These are phyloP conservation scores for Globomyces sp. DNA, from an alignment of 371 early-diverging fungal species.

Conservation along the genomic window DNA sequence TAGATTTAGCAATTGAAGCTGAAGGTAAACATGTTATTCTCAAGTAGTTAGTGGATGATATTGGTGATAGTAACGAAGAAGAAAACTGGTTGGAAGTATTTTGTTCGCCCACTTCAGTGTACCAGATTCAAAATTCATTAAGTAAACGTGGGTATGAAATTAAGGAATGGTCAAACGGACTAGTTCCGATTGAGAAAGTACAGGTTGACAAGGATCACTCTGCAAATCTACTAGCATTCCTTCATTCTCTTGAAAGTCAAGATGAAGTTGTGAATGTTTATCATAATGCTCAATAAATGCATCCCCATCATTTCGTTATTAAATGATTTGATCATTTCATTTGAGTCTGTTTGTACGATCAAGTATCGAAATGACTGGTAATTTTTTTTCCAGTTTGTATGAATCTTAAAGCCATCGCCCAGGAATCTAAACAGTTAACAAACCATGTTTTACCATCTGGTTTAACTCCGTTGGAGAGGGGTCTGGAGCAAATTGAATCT, in stretches of 20 bases:
- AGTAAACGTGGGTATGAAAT: conserved; percentile 28
- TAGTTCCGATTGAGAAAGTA: conserved; percentile 21
- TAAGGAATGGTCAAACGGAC: conserved; percentile 30
- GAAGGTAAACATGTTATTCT: no score
- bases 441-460: conserved; percentile 58
- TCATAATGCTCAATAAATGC: conserved; percentile 28
- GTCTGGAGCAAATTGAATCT: conserved; percentile 72
- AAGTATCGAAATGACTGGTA: no score
- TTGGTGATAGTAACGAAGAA: conserved; percentile 30
- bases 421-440: conserved; percentile 58
- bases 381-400: not conserved
- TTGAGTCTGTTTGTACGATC: not conserved
- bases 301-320: not conserved
- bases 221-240: conserved; percentile 23
- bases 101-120: conserved; percentile 23
- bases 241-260: conserved; percentile 28
- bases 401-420: conserved; percentile 3
- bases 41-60: not conserved
- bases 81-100: conserved; percentile 31
- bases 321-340: not conserved
- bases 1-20: conserved; percentile 30
- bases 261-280: conserved; percentile 39
- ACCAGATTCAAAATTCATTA: conserved; percentile 8
- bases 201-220: conserved; percentile 17
- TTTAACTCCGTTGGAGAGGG: conserved; percentile 66